Base-by-base conservation (phyloP, 2,329 filamentous ascomycete species). In the Beauveria bassiana region DNA sequence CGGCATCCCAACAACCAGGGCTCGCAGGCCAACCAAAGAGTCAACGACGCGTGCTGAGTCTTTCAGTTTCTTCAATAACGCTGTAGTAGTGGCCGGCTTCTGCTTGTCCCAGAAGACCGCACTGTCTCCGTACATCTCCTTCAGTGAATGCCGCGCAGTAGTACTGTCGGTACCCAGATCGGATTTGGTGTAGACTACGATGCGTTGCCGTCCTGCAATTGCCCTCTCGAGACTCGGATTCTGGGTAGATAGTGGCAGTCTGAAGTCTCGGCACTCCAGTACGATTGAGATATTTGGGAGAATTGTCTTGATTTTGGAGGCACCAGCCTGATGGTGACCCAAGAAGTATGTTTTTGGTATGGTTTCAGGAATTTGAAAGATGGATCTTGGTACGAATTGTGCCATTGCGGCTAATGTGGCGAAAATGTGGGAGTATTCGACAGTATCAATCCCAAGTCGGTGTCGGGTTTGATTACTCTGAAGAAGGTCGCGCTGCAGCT, bases 1-100 rank as follows among this genome's bases (percentile, higher is more conserved):
- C 42, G 95, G 95, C 93, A 99, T 97, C 61, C 95, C 95, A 16
- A 98, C 93, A 1, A 98, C 85, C 73, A 99, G 83, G 61, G 92
- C 84, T 54, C 92, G 85, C 67, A 91, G 83, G n/a, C 92, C 93
- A 8, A 90, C 87, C n/a, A 98, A 76, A 24, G 83, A 84, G 67
- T 86, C 73, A 22, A 73, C 66, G 1, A 64, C 65, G 18, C 59
- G 63, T 20, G 74, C 73, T 20, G 70, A 64, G 45, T 71, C 66
- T 43, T 70, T 72, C 20, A 78, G 69, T 38, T 71, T 69, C 20
- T 65, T 65, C 12, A 85, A 70, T 3, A 85, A 71, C 2, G 66
- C 59, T 5, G 66, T 67, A 10, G 79, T 77, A 34, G 70, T 71
- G 3, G 65, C 57, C 12, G 68, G 62, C 47, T 69, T 68, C 28